Percentiles rank a stretch among this genome's conserved stretches.
phyloP scores from a whole-genome alignment of 495 filamentous ascomycete species.

The Podospora pseudoanserina region DNA sequence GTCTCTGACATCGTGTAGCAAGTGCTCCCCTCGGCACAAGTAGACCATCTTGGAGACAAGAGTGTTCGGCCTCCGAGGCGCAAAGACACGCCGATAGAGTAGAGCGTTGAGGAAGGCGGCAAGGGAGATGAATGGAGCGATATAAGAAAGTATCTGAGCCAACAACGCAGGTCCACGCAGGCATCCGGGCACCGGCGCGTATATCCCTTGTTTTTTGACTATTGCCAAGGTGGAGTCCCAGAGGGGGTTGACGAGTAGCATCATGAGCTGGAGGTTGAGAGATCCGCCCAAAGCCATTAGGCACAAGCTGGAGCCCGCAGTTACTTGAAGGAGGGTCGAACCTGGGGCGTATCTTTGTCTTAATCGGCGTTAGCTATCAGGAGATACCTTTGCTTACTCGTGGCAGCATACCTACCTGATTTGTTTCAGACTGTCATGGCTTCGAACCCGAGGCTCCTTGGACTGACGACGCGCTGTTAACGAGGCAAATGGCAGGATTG shows the following conservation, averaged over 20 bases:
- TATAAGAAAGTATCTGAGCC: not conserved
- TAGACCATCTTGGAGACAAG: not conserved
- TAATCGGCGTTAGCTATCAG: too few relatives aligned
- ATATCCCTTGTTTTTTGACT: not conserved
- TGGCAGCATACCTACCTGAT: not conserved
- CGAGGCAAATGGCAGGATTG: not conserved
- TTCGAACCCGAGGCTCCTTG: not conserved
- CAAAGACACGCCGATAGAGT: not conserved
- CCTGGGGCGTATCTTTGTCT: not conserved
- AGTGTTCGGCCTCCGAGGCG: not conserved
- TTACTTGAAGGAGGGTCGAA: not conserved
- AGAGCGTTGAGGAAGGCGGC: not conserved
- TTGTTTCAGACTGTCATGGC: not conserved
- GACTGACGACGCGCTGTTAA: not conserved
- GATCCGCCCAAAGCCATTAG: not conserved
- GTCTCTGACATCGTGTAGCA: not conserved
- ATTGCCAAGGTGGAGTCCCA: not conserved
- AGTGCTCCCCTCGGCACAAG: not conserved
- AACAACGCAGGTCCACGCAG: not conserved
- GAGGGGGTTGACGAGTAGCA: not conserved
- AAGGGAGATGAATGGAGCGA: not conserved
- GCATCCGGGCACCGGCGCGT: not conserved
- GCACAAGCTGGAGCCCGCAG: not conserved
- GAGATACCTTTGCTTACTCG: not conserved
- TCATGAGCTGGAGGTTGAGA: not conserved